phyloP scores from a whole-genome alignment of 192 early-diverging fungal genomes.

The Rhizophagus sp. region DNA sequence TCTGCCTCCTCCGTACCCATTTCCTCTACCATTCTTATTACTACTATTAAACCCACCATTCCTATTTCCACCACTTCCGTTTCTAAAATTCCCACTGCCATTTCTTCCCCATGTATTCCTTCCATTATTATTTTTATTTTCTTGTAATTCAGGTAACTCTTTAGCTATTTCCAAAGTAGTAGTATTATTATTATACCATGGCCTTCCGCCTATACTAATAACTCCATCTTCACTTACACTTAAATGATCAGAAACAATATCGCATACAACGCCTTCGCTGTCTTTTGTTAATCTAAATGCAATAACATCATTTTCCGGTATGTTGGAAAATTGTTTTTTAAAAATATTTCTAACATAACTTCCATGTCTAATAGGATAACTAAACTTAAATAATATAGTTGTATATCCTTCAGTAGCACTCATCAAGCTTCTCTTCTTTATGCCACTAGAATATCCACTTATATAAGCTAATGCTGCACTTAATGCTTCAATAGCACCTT shows the following conservation, averaged over 20 bases:
- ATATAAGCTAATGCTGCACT: slow-evolving; percentile 87
- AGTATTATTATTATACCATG: slow-evolving; percentile 54
- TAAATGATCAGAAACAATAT: slow-evolving; percentile 72
- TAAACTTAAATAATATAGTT: slow-evolving; percentile 75
- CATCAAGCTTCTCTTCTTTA: slow-evolving; percentile 80
- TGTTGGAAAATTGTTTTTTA: slow-evolving; percentile 65
- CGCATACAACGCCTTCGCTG: slow-evolving; percentile 79
- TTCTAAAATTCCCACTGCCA: slow-evolving; percentile 44
- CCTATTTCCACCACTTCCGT: slow-evolving; percentile 46
- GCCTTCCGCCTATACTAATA: slow-evolving; percentile 28
- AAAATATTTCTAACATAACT: slow-evolving; percentile 84
- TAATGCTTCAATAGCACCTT: slow-evolving; percentile 73
- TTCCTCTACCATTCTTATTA: slow-evolving; percentile 40
- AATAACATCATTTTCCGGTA: slow-evolving; percentile 73
- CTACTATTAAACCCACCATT: slow-evolving; percentile 42
- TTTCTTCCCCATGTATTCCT: slow-evolving; percentile 44
- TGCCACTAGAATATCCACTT: slow-evolving; percentile 80
- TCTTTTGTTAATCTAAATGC: slow-evolving; percentile 87
- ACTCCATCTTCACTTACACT: slow-evolving; percentile 59
- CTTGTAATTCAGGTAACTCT: slow-evolving; percentile 81
- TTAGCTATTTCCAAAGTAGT: slow-evolving; percentile 70
- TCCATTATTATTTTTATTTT: slow-evolving; percentile 47
- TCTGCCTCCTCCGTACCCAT: slow-evolving; percentile 43
- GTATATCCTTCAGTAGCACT: slow-evolving; percentile 79
- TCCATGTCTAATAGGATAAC: slow-evolving; percentile 72